Conservation (phyloP, 169 alveolate species). For the Plasmodium falciparum region DNA sequence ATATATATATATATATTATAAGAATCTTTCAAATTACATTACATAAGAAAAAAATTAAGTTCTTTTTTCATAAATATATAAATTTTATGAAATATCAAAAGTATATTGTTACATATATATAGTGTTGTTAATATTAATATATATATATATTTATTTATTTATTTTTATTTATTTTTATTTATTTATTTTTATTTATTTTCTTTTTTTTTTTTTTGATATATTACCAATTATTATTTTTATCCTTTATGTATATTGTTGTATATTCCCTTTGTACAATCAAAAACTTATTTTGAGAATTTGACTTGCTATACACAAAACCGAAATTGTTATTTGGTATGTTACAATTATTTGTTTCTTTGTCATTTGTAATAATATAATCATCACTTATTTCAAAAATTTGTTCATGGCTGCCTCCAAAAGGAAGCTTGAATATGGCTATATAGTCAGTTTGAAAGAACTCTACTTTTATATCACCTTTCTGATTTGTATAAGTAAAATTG, state of each 20-base stretch:
- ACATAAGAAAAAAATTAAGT: background rate
- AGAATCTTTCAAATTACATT: background rate
- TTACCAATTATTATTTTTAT: slow-evolving; percentile 48
- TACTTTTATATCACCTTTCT: slow-evolving; percentile 8
- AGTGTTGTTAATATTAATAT: background rate
- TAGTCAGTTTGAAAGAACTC: slow-evolving; percentile 46
- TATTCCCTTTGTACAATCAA: slow-evolving; percentile 36
- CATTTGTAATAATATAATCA: slow-evolving; percentile 36
- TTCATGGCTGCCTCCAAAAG: slow-evolving; percentile 8
- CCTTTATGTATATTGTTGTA: slow-evolving; percentile 25
- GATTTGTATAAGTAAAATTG: slow-evolving; percentile 28
- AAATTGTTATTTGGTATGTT: slow-evolving; percentile 1
- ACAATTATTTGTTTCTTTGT: slow-evolving; percentile 22
- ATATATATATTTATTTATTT: slow-evolving; percentile 3
- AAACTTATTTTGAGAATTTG: background rate
- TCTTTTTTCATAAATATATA: slow-evolving; percentile 1
- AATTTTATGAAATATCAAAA: no score
- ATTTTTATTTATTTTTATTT: background rate
- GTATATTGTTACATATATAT: no score
- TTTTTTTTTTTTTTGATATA: background rate
- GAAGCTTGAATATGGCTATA: slow-evolving; percentile 24
- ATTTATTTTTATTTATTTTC: background rate
- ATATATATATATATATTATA: no score
- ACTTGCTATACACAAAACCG: slow-evolving; percentile 12
- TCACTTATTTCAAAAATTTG: slow-evolving; percentile 36